Conservation (phyloP, 1,284 basidiomycete species). For the Inonotus hispidus region DNA sequence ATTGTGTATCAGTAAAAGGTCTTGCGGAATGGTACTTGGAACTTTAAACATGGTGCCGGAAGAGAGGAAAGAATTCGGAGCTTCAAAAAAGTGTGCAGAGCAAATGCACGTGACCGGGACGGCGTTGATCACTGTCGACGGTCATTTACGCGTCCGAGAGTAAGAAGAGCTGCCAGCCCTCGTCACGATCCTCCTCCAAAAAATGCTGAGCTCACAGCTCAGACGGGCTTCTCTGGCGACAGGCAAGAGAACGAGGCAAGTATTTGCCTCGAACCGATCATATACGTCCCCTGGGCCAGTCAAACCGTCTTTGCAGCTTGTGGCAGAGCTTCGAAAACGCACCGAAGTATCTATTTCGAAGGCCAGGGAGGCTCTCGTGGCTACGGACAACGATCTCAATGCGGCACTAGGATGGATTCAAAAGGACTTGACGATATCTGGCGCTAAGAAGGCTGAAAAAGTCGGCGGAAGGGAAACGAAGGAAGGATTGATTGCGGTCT, state of each 20-base stretch:
- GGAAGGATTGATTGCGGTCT: constrained; percentile 78
- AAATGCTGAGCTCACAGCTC: constrained; percentile 11
- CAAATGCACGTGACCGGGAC: background rate
- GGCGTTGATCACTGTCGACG: background rate
- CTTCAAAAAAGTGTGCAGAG: background rate
- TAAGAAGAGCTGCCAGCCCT: background rate
- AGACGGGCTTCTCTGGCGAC: constrained; percentile 6
- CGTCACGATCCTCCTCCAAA: background rate
- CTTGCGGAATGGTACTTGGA: constrained; percentile 60
- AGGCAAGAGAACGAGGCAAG: background rate
- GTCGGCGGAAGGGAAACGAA: constrained; percentile 67
- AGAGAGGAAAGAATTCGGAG: background rate
- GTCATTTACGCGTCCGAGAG: constrained; percentile 9
- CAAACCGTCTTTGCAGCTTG: constrained; percentile 64
- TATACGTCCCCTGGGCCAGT: constrained; percentile 36
- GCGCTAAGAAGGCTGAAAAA: constrained; percentile 81
- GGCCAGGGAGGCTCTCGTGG: constrained; percentile 82
- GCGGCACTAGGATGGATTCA: constrained; percentile 80
- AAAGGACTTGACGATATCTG: constrained; percentile 63
- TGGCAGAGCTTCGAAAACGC: constrained; percentile 80
- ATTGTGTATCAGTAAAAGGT: constrained; percentile 65
- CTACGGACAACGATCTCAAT: constrained; percentile 69
- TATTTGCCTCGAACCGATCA: constrained; percentile 21
- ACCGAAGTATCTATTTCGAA: constrained; percentile 81
- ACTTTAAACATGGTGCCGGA: constrained; percentile 41